phyloP scores from a whole-genome alignment of 73 alveolate genomes.

The Paramecium octaurelia region DNA sequence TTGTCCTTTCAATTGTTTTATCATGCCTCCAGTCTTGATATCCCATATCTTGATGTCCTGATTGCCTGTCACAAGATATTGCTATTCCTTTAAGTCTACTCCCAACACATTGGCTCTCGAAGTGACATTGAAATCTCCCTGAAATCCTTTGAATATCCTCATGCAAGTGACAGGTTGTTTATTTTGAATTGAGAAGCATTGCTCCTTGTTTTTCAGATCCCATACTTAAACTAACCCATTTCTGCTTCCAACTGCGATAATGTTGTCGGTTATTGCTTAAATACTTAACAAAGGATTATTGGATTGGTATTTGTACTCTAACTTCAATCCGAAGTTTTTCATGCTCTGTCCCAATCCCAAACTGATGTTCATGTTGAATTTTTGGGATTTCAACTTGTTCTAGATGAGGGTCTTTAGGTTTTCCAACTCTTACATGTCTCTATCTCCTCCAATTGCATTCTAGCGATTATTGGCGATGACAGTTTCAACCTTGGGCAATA shows the following conservation, averaged over 20 bases:
- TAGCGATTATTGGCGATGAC: not conserved
- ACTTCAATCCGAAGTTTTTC: not conserved
- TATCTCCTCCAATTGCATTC: slow-evolving; percentile 44
- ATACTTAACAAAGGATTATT: not conserved
- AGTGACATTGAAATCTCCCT: not conserved
- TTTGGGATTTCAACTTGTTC: not conserved
- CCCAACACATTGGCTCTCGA: not conserved
- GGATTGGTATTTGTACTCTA: not conserved
- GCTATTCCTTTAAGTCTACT: not conserved
- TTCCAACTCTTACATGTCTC: slow-evolving; percentile 36
- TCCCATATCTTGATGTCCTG: slow-evolving; percentile 36
- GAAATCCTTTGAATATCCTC: not conserved
- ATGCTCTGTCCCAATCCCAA: slow-evolving; percentile 14
- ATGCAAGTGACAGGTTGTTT: not conserved
- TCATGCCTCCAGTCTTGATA: not conserved
- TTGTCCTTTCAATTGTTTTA: not conserved
- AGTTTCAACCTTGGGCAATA: slow-evolving; percentile 17
- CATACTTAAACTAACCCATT: not conserved
- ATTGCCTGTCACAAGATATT: slow-evolving; percentile 12
- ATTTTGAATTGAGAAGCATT: not conserved
- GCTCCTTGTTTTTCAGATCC: not conserved
- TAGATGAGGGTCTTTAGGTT: not conserved
- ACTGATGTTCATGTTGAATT: slow-evolving; percentile 11
- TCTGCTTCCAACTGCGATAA: not conserved
- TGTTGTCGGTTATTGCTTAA: not conserved